Evolutionary conservation across 768 basidiomycete species (phyloP).

Genomic region (Cystofilobasidium capitatum): DNA sequence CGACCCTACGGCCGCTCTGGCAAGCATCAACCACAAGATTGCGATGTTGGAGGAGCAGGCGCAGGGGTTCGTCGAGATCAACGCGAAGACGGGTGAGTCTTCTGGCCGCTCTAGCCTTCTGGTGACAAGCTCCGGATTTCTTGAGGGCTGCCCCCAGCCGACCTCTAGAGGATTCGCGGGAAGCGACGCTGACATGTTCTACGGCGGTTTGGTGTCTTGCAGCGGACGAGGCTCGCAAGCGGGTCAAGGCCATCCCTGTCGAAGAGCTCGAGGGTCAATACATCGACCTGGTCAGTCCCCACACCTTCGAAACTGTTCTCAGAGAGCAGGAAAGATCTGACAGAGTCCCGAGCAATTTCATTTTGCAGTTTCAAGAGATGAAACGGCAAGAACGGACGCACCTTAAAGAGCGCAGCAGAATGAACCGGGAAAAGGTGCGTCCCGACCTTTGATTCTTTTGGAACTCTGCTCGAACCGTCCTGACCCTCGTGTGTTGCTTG

Average conservation of each 20-base stretch:
- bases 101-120: no score
- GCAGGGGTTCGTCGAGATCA: conserved; percentile 7
- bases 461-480: no score
- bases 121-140: no score
- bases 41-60: conserved; percentile 4
- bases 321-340: neutral
- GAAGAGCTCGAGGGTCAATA: conserved; percentile 5
- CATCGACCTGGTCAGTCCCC: neutral
- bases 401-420: neutral
- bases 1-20: neutral
- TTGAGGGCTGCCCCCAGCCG: no score
- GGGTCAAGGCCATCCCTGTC: neutral
- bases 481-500: neutral
- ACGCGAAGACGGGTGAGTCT: neutral
- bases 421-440: neutral
- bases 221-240: neutral
- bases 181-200: no score
- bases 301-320: neutral
- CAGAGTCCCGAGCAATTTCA: no score
- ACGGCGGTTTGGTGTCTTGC: no score
- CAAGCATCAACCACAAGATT: conserved; percentile 1
- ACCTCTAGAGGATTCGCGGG: no score
- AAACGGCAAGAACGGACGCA: conserved; percentile 1
- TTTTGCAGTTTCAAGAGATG: conserved; percentile 1
- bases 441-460: no score